Base-by-base conservation (phyloP, 2,329 filamentous ascomycete species). In the Phialemonium atrogriseum region DNA sequence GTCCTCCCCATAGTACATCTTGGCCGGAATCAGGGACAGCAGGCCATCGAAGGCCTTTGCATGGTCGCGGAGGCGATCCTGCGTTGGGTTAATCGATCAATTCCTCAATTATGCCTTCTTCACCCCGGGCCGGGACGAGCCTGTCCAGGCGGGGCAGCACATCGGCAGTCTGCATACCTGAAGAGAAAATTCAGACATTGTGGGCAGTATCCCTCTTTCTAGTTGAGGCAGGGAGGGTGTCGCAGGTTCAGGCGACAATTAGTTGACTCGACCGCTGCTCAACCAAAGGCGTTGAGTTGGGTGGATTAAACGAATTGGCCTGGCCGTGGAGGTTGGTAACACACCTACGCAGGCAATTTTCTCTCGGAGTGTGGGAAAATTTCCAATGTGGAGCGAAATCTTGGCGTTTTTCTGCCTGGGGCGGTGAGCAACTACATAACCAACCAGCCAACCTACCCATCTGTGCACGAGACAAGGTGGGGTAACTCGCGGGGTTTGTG, bases 1-100 rank as follows among this genome's bases (percentile, higher is more conserved):
- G 53, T 94, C 86, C 55, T 88, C 78, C 34, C 80, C 84, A 48
- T 93, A 94, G 60, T 94, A 94, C 48, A 86, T 77, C 59, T 91
- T 88, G 39, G 86, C 85, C 24, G 88, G 86, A 37, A 93, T 94
- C 41, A 94, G 67, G 36, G 85, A 89, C 55, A 94, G 66, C 31
- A 94, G 66, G 27, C 85, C 85, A 59, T 93, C 82, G 50, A 94
- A 94, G 43, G 85, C 82, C 60, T 84, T 74, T 42, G 84, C 62
- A 44, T 73, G 66, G 41, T 63, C 64, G 54, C 68, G 68, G 46
- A 76, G 58, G 43, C 70, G 70, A 49, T 73, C 68, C 71, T 76
- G 38, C 25, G 21, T 16, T 26, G 15, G 14, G 25, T 19, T 25
- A 19, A 17, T 5, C 18, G 26, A 20, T 21, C 23, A 30, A 33